A percentile compares a stretch with the other conserved stretches of the same genome.
Evolutionary conservation across 2,329 filamentous ascomycete genomes (phyloP).

Genomic region (Colletotrichum orbiculare): DNA sequence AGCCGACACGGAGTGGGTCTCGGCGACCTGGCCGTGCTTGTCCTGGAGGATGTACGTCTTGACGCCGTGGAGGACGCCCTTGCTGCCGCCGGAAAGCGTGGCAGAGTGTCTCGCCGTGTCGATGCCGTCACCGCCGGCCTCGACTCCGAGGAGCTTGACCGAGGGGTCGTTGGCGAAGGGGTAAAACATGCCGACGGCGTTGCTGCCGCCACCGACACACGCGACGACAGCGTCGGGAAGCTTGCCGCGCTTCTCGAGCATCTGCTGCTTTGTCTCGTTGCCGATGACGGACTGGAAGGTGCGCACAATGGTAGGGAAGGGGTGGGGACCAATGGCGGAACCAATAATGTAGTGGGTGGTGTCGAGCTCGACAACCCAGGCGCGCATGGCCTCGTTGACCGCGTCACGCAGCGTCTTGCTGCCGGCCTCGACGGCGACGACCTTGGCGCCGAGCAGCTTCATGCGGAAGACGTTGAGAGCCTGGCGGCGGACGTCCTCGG

Average conservation of each 20-base stretch:
- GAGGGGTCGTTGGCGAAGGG: slow-evolving; percentile 87
- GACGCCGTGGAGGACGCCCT: slow-evolving; percentile 95
- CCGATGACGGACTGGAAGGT: slow-evolving; percentile 99
- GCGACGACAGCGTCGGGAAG: slow-evolving; percentile 96
- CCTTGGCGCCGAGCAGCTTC: slow-evolving; percentile 92
- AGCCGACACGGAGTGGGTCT: slow-evolving; percentile 96
- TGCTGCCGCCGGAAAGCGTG: slow-evolving; percentile 85
- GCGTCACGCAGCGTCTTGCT: slow-evolving; percentile 85
- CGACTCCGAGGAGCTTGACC: slow-evolving; percentile 92
- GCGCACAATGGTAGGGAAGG: slow-evolving; percentile 96
- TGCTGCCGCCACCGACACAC: slow-evolving; percentile 94
- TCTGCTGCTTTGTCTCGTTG: slow-evolving; percentile 91
- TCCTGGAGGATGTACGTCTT: slow-evolving; percentile 96
- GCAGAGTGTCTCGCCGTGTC: slow-evolving; percentile 89
- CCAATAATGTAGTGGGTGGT: slow-evolving; percentile 99
- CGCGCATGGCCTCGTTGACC: slow-evolving; percentile 94
- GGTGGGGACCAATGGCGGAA: slow-evolving; percentile 95
- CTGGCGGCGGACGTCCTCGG: slow-evolving; percentile 95
- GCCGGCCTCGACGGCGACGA: slow-evolving; percentile 92
- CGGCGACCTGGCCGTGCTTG: slow-evolving; percentile 89
- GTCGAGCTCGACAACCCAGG: slow-evolving; percentile 92
- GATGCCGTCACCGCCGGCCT: slow-evolving; percentile 93
- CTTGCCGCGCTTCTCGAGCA: slow-evolving; percentile 85
- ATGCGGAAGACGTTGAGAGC: slow-evolving; percentile 99
- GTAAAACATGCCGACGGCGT: slow-evolving; percentile 98